Evolutionary conservation across 169 alveolate genomes (phyloP).

Genomic region (Miamiensis avidus): DNA sequence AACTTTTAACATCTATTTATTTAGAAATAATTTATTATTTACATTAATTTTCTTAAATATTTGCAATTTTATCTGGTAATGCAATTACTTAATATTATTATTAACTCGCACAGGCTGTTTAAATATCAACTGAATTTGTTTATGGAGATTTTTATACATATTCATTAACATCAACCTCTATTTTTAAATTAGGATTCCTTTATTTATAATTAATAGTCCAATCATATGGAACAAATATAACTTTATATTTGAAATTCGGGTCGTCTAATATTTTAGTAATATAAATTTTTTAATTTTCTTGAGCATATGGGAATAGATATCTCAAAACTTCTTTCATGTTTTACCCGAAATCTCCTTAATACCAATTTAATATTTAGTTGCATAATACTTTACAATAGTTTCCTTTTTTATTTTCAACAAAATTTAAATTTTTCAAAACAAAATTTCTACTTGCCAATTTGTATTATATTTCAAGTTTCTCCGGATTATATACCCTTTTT

Average conservation of each 20-base stretch:
- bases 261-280: neutral
- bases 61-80: no score
- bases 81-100: no score
- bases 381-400: neutral
- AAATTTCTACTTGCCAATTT: neutral
- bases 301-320: neutral
- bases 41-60: no score
- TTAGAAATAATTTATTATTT: no score
- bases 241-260: neutral
- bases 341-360: neutral
- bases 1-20: no score
- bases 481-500: neutral
- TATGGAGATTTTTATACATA: no score
- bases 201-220: neutral
- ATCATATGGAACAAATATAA: neutral
- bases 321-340: neutral
- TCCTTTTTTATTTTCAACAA: neutral
- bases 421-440: no score
- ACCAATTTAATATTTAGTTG: neutral
- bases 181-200: no score
- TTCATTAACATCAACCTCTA: no score
- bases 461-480: neutral
- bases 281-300: neutral
- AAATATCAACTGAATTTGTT: no score
- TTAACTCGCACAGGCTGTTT: no score